phyloP scores from a whole-genome alignment of 2,329 filamentous ascomycete genomes.

The Monilinia polystroma region DNA sequence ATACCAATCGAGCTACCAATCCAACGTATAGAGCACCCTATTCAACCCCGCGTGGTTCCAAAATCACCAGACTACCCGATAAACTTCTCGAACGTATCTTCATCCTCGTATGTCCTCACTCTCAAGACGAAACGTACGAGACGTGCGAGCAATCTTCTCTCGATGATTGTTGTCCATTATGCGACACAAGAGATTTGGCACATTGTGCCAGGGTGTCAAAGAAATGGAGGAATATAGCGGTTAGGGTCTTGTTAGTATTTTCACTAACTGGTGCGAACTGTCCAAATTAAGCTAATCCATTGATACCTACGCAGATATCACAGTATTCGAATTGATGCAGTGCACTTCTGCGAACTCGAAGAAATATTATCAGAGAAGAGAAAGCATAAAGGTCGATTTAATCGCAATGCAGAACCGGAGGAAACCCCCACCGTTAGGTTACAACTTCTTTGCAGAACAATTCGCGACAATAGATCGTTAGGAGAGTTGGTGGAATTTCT shows the following conservation, averaged over 20 bases:
- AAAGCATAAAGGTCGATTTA: constrained; percentile 69
- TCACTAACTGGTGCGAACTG: neutral
- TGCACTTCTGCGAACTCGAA: constrained; percentile 92
- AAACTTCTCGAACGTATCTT: constrained; percentile 77
- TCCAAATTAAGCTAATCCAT: constrained; percentile 17
- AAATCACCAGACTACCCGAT: constrained; percentile 54
- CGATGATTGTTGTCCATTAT: constrained; percentile 86
- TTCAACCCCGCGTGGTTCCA: constrained; percentile 23
- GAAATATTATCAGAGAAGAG: constrained; percentile 76
- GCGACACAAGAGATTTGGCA: constrained; percentile 84
- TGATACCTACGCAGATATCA: constrained; percentile 60
- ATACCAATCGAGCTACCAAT: constrained; percentile 11
- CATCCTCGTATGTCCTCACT: constrained; percentile 78
- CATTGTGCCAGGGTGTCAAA: constrained; percentile 74
- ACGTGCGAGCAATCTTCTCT: constrained; percentile 77
- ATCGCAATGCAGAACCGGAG: constrained; percentile 75
- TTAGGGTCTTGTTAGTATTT: constrained; percentile 60
- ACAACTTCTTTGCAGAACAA: constrained; percentile 74
- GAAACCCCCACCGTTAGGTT: constrained; percentile 77
- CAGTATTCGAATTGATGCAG: constrained; percentile 87
- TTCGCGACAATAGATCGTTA: constrained; percentile 70
- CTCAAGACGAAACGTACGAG: constrained; percentile 72
- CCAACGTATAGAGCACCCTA: constrained; percentile 15
- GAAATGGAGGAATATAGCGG: constrained; percentile 61
- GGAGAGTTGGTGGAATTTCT: constrained; percentile 72